phyloP scores from a whole-genome alignment of 140 eudicot genomes.

The Senecio squalidus region DNA sequence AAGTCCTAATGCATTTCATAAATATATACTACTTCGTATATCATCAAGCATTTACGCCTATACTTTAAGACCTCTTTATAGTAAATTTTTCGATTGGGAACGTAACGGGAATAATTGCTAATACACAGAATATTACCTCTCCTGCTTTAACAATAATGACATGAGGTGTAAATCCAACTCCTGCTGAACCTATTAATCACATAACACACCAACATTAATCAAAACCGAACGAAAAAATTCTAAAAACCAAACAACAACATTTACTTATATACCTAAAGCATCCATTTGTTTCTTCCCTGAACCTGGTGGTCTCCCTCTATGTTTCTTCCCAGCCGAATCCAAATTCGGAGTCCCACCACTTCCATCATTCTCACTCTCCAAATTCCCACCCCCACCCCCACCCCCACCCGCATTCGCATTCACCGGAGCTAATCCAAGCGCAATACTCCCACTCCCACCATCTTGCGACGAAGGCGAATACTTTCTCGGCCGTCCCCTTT shows the following conservation, averaged over 20 bases:
- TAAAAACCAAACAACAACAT: neutral
- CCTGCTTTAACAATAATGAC: constrained; percentile 68
- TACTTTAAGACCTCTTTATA: no score
- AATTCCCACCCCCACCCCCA: constrained; percentile 22
- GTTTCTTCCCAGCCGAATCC: constrained; percentile 36
- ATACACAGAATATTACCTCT: constrained; percentile 52
- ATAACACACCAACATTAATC: neutral
- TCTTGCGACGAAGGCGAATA: constrained; percentile 59
- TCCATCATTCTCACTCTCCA: constrained; percentile 15
- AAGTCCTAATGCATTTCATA: no score
- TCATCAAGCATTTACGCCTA: no score
- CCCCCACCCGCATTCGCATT: constrained; percentile 26
- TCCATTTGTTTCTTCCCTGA: constrained; percentile 69
- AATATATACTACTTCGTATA: no score
- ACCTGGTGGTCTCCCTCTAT: constrained; percentile 70
- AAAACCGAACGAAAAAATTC: neutral
- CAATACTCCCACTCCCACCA: constrained; percentile 55
- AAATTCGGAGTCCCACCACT: constrained; percentile 30
- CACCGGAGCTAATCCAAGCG: constrained; percentile 45
- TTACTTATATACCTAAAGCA: constrained; percentile 49
- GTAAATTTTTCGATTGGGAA: no score
- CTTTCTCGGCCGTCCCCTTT: constrained; percentile 70
- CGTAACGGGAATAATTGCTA: no score
- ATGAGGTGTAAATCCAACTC: constrained; percentile 90
- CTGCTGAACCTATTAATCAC: constrained; percentile 54